Evolutionary conservation across 2,329 filamentous ascomycete species (phyloP), one percentile per base, ranked within the genome.

Genomic region (Xylariaceae sp.): DNA sequence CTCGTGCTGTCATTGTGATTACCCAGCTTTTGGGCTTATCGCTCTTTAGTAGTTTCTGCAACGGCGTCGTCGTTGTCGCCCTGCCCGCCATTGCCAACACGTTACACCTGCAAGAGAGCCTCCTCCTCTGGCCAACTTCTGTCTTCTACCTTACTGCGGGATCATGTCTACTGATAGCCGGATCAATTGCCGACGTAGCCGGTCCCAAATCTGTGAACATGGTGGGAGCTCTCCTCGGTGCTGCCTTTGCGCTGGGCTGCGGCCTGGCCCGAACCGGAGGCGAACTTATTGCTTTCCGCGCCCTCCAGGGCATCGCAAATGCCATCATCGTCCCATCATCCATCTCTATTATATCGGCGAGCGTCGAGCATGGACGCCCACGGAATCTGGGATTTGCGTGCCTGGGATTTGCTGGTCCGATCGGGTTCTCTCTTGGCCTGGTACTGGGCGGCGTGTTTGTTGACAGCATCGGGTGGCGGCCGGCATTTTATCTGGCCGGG

Each of bases 361-460:
- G 30, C 18, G 16, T 53, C 11, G 29, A 36, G 29, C 20, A 40
- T 6, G 37, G 50, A 1, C 16, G 24, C 8, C 20, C 29, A 18
- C 30, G 50, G 15, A 53, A 53, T 10, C 6, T 47, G 5, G 50
- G 41, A 8, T 53, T 53, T 21, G 42, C 50, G 2, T 39, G 36
- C 24, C 16, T 47, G 5, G 50, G 50, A 10, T 21, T 40, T 8
- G 41, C 30, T n/a, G 20, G 15, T 3, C 50, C 50, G 3, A 20
- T 47, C 24, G 50, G 50, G 7, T 53, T 47, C 29, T 37, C 50
- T 4, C 27, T 41, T 18, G 50, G 50, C 3, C 42, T 53, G 3
- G 50, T 53, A 6, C 50, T 53, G 4, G 50, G 50, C 21, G 50
- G 50, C 6, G 35, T 52, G 4, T 32, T 52, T 7, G 24, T 44